These are phyloP conservation scores for Coleophoma cylindrospora DNA, from an alignment of 2,329 filamentous ascomycete genomes.

Conservation along the genomic window DNA sequence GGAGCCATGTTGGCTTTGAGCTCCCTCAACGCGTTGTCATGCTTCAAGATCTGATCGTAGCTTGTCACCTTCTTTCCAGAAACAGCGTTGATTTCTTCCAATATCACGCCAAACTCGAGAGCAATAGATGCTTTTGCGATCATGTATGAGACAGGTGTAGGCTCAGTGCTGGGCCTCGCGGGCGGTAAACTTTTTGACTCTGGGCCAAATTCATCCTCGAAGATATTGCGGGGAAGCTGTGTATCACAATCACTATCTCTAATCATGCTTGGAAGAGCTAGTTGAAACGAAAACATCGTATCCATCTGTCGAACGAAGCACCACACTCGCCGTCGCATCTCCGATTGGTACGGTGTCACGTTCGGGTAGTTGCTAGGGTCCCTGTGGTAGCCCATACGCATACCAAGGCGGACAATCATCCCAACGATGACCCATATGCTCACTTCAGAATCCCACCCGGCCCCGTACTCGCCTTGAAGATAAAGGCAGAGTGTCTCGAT, in stretches of 20 bases:
- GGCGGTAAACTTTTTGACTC: conserved; percentile 63
- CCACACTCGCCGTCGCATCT: conserved; percentile 69
- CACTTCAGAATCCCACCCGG: conserved; percentile 66
- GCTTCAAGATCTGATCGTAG: conserved; percentile 60
- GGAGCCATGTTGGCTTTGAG: conserved; percentile 67
- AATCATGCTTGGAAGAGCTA: conserved; percentile 59
- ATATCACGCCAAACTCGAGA: conserved; percentile 64
- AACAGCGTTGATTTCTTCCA: conserved; percentile 57
- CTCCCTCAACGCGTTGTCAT: conserved; percentile 57
- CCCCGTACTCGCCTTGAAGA: conserved; percentile 69
- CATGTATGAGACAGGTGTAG: conserved; percentile 75
- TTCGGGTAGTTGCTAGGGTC: conserved; percentile 70
- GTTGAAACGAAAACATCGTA: conserved; percentile 72
- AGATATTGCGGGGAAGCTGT: conserved; percentile 69
- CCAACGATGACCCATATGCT: conserved; percentile 43
- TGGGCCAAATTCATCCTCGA: conserved; percentile 74
- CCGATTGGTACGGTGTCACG: conserved; percentile 70
- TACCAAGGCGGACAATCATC: conserved; percentile 48
- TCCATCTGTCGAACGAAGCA: conserved; percentile 69
- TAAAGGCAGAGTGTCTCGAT: conserved; percentile 77
- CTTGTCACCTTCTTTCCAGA: conserved; percentile 40
- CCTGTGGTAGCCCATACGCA: conserved; percentile 60
- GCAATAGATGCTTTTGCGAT: conserved; percentile 68
- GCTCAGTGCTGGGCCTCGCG: conserved; percentile 61
- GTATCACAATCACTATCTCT: conserved; percentile 72